phyloP scores from a whole-genome alignment of 305 asterid species.

The Fraxinus greggii region DNA sequence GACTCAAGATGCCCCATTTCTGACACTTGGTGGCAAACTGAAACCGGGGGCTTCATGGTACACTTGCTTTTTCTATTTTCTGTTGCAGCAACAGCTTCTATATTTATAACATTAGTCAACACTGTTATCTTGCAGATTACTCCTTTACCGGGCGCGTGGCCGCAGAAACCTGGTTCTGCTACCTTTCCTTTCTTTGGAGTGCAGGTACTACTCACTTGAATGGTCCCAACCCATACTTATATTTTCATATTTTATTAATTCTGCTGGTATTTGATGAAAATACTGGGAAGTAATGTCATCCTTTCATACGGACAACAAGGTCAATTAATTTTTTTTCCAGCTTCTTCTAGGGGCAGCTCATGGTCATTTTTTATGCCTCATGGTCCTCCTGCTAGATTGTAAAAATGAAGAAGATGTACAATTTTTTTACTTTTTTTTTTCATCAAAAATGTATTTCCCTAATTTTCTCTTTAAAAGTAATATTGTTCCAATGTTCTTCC shows the following conservation, averaged over 20 bases:
- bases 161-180: conserved; percentile 98
- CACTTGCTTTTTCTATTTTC: conserved; percentile 23
- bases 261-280: background rate
- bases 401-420: background rate
- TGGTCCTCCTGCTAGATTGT: background rate
- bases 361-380: background rate
- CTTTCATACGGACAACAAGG: background rate
- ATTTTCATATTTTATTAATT: background rate
- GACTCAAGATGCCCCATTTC: conserved; percentile 94
- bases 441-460: background rate
- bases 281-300: background rate
- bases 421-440: too few relatives aligned
- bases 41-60: conserved; percentile 98
- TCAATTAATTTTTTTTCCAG: background rate
- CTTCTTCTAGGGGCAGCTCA: background rate
- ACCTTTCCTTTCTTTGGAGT: conserved; percentile 95
- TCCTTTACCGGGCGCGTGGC: conserved; percentile 98
- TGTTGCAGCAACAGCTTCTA: conserved; percentile 1
- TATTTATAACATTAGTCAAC: conserved; percentile 25
- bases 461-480: background rate
- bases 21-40: conserved; percentile 99
- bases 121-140: conserved; percentile 65
- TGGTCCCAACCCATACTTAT: background rate
- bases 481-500: background rate
- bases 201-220: conserved; percentile 52